These are phyloP conservation scores for Citropsis articulata DNA, from an alignment of 345 rosid genomes.

Conservation along the genomic window DNA sequence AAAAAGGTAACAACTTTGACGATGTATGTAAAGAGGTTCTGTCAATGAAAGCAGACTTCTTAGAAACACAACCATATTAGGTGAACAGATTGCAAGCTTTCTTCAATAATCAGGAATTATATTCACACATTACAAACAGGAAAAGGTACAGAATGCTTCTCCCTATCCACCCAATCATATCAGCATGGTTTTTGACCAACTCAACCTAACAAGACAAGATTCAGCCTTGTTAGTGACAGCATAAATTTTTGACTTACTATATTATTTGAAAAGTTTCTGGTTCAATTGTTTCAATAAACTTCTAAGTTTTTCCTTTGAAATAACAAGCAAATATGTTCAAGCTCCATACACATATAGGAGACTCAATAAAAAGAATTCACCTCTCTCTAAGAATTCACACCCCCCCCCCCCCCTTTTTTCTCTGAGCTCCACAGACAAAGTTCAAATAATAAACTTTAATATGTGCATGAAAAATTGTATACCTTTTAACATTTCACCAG, in stretches of 20 bases:
- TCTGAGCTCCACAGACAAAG: not conserved
- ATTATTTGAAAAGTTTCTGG: not conserved
- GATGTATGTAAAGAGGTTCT: slow-evolving; percentile 95
- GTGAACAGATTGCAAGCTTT: not conserved
- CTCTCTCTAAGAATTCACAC: not conserved
- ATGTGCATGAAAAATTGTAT: slow-evolving; percentile 5
- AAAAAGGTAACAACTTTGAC: slow-evolving; percentile 93
- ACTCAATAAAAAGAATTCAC: not conserved
- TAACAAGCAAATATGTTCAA: not conserved
- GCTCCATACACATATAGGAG: not conserved
- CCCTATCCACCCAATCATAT: not conserved
- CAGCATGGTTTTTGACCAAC: not conserved
- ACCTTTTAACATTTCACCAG: slow-evolving; percentile 83
- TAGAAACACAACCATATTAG: slow-evolving; percentile 8
- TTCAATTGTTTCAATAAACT: not conserved
- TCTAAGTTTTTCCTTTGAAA: not conserved
- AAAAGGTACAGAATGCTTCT: not conserved
- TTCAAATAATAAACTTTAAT: not conserved
- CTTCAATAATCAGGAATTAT: slow-evolving; percentile 3
- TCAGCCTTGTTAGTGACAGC: not conserved
- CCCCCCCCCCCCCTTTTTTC: not conserved
- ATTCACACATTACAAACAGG: not conserved
- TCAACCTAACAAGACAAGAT: not conserved
- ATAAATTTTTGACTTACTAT: not conserved
- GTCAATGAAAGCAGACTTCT: slow-evolving; percentile 22